Base-by-base conservation (phyloP, 202 grass and related monocot species). In the Musa balbisiana region DNA sequence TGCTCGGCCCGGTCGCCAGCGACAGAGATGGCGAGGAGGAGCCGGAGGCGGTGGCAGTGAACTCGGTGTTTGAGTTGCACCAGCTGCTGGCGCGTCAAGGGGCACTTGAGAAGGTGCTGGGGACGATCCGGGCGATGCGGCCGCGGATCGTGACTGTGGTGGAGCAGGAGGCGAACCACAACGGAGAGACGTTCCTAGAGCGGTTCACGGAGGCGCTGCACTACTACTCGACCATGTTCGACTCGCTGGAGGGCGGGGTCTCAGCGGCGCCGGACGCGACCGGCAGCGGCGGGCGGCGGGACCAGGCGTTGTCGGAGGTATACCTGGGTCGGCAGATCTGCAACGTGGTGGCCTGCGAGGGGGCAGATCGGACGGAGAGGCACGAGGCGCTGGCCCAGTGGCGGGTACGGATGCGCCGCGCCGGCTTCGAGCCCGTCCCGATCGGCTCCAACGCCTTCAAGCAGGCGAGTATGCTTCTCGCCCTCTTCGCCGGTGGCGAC, bases 161-260 rank as follows among this genome's bases (percentile, higher is more conserved):
- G 6, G 58, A 62, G 58, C 58, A 62, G 58, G 58, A 62, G 58
- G 58, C 58, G 58, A 62, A 62, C 58, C 58, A 62, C 58, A 62
- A 62, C 58, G 11, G 17, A 15, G 58, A 15, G 17, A 19, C 58
- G 16, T 62, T 62, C 14, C 17, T 62, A 20, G 58, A 62, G 5
- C 58, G 58, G 17, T 62, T 62, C 19, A 62, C 58, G 58, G 58
- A 62, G 58, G 58, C 58, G 1, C 58, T 62, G 6, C 58, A 62
- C 58, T 62, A 62, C 58, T 62, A 62, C 58, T 62, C 58, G 6
- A 62, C 58, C 58, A 62, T 62, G 58, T 62, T 62, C 13, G 58
- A 62, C 17, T 62, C 58, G 8, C 58, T 62, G 58, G 58, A 62
- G 17, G 58, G 58, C 58, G 55, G 55, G 3, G 55, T 19, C 55